Base-by-base conservation (phyloP, 2,329 filamentous ascomycete genomes). In the Emergomyces orientalis region DNA sequence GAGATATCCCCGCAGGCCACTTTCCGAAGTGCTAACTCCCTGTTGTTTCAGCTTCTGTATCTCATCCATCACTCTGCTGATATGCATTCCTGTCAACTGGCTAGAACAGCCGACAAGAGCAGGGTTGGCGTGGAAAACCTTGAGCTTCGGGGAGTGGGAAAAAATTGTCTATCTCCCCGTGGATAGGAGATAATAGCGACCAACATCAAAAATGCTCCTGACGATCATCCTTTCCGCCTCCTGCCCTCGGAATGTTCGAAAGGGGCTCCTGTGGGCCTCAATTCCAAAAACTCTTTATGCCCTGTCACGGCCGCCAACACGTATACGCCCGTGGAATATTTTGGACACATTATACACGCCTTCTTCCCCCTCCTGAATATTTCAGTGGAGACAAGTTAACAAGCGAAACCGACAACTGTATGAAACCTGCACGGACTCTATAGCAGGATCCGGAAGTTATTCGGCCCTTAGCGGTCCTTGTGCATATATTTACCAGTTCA, bases 41-140 rank as follows among this genome's bases (percentile, higher is more conserved):
- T 43, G 22, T 39, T 58, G 55, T 43, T 58, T 58, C 55, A 58
- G 55, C 8, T 58, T 58, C 22, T 43, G 37, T 13, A 19, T 22
- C 8, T 27, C 37, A 43, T 57, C 19, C 13, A 9, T 30, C 9
- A 17, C 17, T 57, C 34, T 22, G 34, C 32, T 27, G 7, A 22
- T 58, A 30, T 4, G 14, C n/a, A 41, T 57, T 41, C 2, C n/a
- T 57, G 37, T n/a, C 25, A 43, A 32, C 22, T 51, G 25, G n/a
- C 52, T 56, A 37, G 52, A 56, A 56, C 52, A 39, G 19, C 22
- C n/a, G 7, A 30, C 37, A 17, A 25, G 14, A 58, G 55, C 55
- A 58, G 1, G 22, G 55, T 17, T 25, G 34, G 55, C 37, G 32
- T 43, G 14, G n/a, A 27, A 30, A 43, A 22, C 55, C 39, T 43